phyloP scores from a whole-genome alignment of 2,329 filamentous ascomycete genomes.

The Sporothrix globosa region DNA sequence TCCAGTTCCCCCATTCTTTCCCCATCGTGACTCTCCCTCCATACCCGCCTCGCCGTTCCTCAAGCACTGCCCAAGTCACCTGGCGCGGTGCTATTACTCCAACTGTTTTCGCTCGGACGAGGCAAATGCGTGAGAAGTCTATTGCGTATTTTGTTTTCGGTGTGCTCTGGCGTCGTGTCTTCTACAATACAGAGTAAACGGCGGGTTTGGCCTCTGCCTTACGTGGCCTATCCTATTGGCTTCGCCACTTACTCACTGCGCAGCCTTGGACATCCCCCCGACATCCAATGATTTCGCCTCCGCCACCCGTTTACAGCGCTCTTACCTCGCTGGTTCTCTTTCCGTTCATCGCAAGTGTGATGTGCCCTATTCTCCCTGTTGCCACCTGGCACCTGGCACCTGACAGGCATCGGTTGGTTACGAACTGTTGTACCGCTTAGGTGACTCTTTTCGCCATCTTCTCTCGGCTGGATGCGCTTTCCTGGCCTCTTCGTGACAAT shows the following conservation, averaged over 20 bases:
- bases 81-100: not conserved
- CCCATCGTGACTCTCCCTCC: constrained; percentile 17
- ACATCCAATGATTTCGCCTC: not conserved
- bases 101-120: constrained; percentile 12
- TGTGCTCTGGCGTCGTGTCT: not conserved
- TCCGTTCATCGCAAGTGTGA: constrained; percentile 1
- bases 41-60: not conserved
- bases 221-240: not conserved
- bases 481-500: constrained; percentile 17
- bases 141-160: not conserved
- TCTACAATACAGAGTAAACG: not conserved
- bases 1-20: constrained; percentile 5
- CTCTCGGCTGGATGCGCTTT: constrained; percentile 5
- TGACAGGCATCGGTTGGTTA: not conserved
- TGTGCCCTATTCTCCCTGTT: constrained; percentile 8
- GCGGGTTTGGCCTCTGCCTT: not conserved
- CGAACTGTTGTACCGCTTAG: not conserved
- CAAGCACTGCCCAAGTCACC: constrained; percentile 4
- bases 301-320: constrained; percentile 19
- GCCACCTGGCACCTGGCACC: constrained; percentile 30
- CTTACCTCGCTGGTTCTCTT: not conserved
- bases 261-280: not conserved
- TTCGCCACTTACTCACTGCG: constrained; percentile 4
- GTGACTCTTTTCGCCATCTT: constrained; percentile 20
- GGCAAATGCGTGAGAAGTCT: not conserved